phyloP scores from a whole-genome alignment of 1,139 yeast genomes.

The Taphrina confusa region DNA sequence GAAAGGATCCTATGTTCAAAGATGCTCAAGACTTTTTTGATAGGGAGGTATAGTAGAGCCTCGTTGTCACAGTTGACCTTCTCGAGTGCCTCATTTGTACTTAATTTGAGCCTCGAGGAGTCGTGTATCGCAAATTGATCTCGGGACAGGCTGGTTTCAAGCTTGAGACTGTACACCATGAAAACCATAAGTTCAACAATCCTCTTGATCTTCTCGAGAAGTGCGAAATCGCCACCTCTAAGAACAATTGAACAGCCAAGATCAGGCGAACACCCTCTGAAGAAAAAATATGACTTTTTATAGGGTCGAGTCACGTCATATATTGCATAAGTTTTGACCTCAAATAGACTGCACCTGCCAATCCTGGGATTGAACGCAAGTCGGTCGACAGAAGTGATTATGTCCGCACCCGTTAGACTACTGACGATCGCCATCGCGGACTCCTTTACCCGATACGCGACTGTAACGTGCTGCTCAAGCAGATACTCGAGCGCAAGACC shows the following conservation, averaged over 20 bases:
- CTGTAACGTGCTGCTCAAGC: constrained; percentile 70
- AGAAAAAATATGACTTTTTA: constrained; percentile 70
- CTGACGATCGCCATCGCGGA: constrained; percentile 80
- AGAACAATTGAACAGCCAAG: constrained; percentile 80
- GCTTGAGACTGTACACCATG: constrained; percentile 70
- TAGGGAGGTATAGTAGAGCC: constrained; percentile 36
- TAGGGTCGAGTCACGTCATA: constrained; percentile 49
- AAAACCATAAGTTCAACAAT: constrained; percentile 79
- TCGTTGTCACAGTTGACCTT: neutral
- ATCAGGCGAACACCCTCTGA: constrained; percentile 72
- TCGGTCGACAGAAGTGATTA: constrained; percentile 66
- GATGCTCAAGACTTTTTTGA: constrained; percentile 39
- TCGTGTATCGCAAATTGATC: constrained; percentile 59
- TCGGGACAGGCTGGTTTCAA: constrained; percentile 77
- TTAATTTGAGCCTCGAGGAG: neutral
- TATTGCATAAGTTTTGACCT: constrained; percentile 63
- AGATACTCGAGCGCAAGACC: constrained; percentile 76
- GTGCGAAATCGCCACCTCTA: constrained; percentile 67
- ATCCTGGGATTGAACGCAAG: constrained; percentile 61
- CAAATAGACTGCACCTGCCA: constrained; percentile 73
- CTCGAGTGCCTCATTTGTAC: neutral
- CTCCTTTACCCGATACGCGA: constrained; percentile 74
- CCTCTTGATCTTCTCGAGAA: constrained; percentile 67
- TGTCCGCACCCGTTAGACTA: constrained; percentile 78
- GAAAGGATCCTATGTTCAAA: constrained; percentile 52